phyloP scores from a whole-genome alignment of 108 stramenopile genomes.

The Schizochytrium sp. region DNA sequence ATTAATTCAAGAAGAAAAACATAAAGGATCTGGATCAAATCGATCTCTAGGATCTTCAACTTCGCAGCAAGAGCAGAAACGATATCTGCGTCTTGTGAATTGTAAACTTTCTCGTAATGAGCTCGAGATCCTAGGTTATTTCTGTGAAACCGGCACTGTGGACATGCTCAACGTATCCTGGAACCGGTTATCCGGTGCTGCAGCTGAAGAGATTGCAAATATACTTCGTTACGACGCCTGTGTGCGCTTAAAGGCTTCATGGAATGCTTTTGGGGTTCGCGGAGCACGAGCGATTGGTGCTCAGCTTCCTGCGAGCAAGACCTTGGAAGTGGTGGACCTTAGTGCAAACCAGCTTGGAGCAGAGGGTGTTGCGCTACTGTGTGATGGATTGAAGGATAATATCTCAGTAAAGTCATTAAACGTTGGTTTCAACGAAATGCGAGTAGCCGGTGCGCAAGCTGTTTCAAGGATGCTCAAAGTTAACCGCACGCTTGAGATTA shows the following conservation, averaged over 20 bases:
- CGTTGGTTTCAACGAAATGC: neutral
- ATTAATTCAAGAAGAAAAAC: neutral
- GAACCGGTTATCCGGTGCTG: neutral
- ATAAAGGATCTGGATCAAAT: neutral
- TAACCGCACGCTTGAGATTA: neutral
- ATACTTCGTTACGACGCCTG: conserved; percentile 19
- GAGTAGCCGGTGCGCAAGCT: conserved; percentile 2
- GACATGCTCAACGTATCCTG: neutral
- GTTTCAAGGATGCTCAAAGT: conserved; percentile 24
- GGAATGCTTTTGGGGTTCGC: conserved; percentile 47
- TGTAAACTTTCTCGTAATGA: neutral
- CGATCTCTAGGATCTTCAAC: neutral
- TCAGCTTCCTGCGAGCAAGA: neutral
- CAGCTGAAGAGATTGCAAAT: neutral
- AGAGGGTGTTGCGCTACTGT: neutral
- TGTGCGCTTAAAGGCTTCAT: neutral
- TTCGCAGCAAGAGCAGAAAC: neutral
- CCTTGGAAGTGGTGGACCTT: neutral
- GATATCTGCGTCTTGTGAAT: neutral
- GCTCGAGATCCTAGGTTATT: conserved; percentile 33
- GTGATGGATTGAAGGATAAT: neutral
- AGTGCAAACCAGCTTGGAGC: conserved; percentile 36
- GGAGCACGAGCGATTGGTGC: neutral
- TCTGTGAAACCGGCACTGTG: conserved; percentile 6
- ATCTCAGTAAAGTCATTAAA: neutral